Conservation (phyloP, 2,329 filamentous ascomycete genomes). For the Orbilia oligospora region DNA sequence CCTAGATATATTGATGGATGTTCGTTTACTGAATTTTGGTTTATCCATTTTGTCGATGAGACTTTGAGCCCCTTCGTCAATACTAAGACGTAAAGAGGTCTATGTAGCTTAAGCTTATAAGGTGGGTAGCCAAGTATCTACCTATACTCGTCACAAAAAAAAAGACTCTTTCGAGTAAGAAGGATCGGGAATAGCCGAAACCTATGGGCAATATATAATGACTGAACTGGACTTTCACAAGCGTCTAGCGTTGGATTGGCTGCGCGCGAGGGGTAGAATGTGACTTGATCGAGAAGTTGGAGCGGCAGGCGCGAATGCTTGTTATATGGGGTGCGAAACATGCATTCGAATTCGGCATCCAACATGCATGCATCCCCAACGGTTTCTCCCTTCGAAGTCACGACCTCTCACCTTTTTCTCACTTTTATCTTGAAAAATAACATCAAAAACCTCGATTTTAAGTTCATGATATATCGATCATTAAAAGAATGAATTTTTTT, state of each 20-base stretch:
- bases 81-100: no score
- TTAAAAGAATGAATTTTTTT: no score
- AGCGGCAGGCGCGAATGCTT: conserved; percentile 4
- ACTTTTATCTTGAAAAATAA: no score
- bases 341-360: background rate
- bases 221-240: background rate
- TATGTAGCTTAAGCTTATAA: no score
- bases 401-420: no score
- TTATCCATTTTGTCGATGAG: no score
- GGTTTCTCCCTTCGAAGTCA: background rate
- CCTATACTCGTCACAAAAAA: background rate
- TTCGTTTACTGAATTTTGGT: background rate
- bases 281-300: background rate
- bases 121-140: no score
- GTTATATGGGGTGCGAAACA: no score
- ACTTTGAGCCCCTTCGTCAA: no score
- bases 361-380: background rate
- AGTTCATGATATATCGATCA: no score
- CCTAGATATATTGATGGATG: background rate
- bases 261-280: background rate
- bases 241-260: no score
- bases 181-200: background rate
- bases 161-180: background rate
- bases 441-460: no score
- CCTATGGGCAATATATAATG: background rate